Evolutionary conservation across 306 rosid species (phyloP), one percentile per base, ranked within the genome.

Genomic region (Sophora flavescens): DNA sequence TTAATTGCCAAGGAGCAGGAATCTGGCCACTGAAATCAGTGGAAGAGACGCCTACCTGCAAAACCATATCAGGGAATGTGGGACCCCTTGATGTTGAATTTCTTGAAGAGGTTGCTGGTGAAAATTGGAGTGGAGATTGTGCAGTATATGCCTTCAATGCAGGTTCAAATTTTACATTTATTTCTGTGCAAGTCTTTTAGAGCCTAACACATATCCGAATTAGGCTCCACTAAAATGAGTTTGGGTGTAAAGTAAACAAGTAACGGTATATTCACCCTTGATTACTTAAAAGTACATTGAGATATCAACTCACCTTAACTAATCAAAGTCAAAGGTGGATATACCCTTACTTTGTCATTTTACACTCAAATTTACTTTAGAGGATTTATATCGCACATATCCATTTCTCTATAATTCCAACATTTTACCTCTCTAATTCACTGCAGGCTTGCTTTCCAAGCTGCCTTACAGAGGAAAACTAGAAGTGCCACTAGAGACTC

Each of bases 1-100:
- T 89, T 15, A 91, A 91, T 72, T 91, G 93, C 89, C 96, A 91
- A 84, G 91, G 90, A 80, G 82, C 90, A 22, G 96, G 91, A 75
- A 58, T 68, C 69, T 91, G 91, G 96, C 91, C 89, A n/a, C 45
- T 86, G 67, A 85, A 78, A 80, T 12, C 89, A 48, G 74, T 33
- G 14, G 82, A 81, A 73, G 9, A 44, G 1, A 13, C 39, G 35
- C 78, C 89, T 8, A 17, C 39, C 1, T 72, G 2, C 56, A 45
- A 82, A 36, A 63, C 50, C 44, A 73, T 85, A 61, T 82, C 88
- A 30, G 87, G 92, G 30, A 76, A 78, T 70, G 77, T 89, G 68
- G 70, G 81, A 26, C 86, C 91, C 22, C 63, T 68, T 59, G 92
- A 89, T 76, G 86, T 87, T 12, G 92, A 91, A 56, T 86, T 86